phyloP scores from a whole-genome alignment of 2,329 filamentous ascomycete species.

The Didymella pinodella region DNA sequence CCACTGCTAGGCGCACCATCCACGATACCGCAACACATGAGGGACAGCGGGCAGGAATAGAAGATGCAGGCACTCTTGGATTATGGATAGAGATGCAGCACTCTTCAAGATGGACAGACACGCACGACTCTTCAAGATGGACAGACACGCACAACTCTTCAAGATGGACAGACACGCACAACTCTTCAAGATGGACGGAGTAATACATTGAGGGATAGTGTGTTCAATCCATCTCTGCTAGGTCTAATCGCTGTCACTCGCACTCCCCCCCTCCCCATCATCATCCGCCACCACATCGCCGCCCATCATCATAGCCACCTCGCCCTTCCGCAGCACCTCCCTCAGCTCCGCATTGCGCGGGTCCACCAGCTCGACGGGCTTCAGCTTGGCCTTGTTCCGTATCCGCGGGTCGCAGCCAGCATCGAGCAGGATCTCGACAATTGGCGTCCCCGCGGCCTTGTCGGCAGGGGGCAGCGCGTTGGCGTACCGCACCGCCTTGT shows the following conservation, averaged over 20 bases:
- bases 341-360: conserved; percentile 70
- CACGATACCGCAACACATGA: no score
- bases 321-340: conserved; percentile 72
- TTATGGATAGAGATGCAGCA: no score
- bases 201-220: background rate
- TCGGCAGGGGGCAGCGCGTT: conserved; percentile 72
- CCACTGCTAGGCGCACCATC: background rate
- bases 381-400: conserved; percentile 77
- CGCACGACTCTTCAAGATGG: background rate
- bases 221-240: background rate
- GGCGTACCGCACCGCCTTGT: conserved; percentile 79
- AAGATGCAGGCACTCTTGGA: no score
- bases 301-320: conserved; percentile 65
- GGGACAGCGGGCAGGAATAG: no score
- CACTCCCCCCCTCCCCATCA: conserved; percentile 57
- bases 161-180: no score
- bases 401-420: conserved; percentile 72
- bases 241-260: conserved; percentile 55
- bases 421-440: conserved; percentile 83
- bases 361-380: conserved; percentile 75
- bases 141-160: no score
- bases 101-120: no score
- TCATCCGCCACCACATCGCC: conserved; percentile 60
- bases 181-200: background rate
- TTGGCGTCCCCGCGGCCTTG: conserved; percentile 70